Conservation (phyloP, 2,329 filamentous ascomycete species). For the Juglanconis sp. region DNA sequence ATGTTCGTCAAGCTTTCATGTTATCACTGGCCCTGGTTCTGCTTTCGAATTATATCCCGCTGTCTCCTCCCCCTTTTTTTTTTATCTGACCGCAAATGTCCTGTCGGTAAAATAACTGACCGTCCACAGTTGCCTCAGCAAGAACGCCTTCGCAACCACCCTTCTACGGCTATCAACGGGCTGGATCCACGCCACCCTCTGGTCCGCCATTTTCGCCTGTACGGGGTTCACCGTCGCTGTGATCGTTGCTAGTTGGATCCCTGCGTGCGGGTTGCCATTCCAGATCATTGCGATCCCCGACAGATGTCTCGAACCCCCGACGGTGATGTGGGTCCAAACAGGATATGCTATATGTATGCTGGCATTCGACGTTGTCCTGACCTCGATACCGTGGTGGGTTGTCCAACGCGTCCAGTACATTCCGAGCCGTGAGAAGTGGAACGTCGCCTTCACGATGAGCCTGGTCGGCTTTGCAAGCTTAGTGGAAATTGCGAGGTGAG, state of each 20-base stretch:
- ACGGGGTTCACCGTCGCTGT: background rate
- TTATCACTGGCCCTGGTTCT: no score
- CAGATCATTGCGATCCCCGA: no score
- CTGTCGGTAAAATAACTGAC: no score
- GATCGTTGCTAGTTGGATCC: background rate
- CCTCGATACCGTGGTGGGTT: conserved; percentile 5
- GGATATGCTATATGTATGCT: background rate
- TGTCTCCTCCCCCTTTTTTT: no score
- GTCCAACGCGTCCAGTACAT: conserved; percentile 6
- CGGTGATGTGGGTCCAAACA: background rate
- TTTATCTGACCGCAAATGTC: no score
- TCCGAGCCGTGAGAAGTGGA: conserved; percentile 11
- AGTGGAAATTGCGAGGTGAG: conserved; percentile 13
- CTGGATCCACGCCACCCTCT: background rate
- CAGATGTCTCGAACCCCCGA: no score
- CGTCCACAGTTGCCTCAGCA: background rate
- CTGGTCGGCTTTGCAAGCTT: conserved; percentile 18
- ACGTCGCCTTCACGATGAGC: conserved; percentile 17
- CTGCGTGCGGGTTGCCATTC: no score
- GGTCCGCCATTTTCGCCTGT: background rate
- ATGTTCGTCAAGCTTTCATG: background rate
- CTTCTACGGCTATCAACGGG: conserved; percentile 2
- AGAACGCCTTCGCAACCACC: conserved; percentile 13
- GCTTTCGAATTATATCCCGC: no score
- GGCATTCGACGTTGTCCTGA: conserved; percentile 1